phyloP scores from a whole-genome alignment of 805 yeast species.

The Hyphopichia homilentoma region DNA sequence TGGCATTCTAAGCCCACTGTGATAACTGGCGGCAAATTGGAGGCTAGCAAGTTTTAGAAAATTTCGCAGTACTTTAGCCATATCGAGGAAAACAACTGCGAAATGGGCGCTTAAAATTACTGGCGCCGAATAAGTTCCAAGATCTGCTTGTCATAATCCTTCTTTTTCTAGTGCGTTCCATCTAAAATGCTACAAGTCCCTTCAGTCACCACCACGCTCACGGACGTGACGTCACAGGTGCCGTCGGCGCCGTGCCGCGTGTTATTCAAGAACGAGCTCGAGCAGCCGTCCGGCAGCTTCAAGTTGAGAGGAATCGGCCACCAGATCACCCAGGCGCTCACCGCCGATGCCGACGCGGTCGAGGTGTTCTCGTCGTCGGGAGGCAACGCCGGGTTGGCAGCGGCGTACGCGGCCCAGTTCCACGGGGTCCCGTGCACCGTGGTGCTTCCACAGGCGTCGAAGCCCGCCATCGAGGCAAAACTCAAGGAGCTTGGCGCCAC shows the following conservation, averaged over 20 bases:
- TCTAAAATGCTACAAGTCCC: too few species aligned
- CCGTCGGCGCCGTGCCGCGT: slow-evolving; percentile 36
- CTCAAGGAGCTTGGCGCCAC: slow-evolving; percentile 48
- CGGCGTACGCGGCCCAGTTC: slow-evolving; percentile 42
- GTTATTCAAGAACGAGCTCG: slow-evolving; percentile 46
- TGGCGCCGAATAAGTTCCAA: too few species aligned
- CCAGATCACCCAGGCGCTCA: slow-evolving; percentile 34
- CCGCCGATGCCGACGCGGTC: too few species aligned
- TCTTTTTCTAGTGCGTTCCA: too few species aligned
- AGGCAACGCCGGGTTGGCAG: slow-evolving; percentile 56
- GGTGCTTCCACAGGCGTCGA: slow-evolving; percentile 54
- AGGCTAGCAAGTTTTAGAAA: too few species aligned
- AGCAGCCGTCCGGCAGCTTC: slow-evolving; percentile 58
- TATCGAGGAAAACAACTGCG: too few species aligned
- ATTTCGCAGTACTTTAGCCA: too few species aligned
- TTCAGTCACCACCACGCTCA: slow-evolving; percentile 33
- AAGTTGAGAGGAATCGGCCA: slow-evolving; percentile 55
- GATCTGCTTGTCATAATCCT: too few species aligned
- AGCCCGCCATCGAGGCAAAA: slow-evolving; percentile 40
- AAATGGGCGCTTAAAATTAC: too few species aligned
- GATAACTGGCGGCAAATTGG: too few species aligned
- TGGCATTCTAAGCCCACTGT: too few species aligned
- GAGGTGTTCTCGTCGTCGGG: slow-evolving; percentile 52
- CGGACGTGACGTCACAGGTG: slow-evolving; percentile 31
- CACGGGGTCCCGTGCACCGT: slow-evolving; percentile 49